Conservation (phyloP, 345 rosid species). For the Brassica juncea region DNA sequence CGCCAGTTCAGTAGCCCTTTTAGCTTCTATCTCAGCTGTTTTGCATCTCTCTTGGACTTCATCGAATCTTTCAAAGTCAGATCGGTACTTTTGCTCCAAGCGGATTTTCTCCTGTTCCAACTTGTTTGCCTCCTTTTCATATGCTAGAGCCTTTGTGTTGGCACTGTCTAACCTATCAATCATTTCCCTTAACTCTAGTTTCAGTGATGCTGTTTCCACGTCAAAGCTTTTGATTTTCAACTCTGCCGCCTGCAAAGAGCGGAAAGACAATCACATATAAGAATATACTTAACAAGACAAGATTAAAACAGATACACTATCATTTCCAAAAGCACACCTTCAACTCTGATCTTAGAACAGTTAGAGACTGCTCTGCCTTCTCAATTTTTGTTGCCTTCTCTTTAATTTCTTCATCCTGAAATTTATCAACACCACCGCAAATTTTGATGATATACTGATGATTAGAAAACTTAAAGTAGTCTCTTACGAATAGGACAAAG, state of each 20-base stretch:
- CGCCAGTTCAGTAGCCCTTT: constrained; percentile 84
- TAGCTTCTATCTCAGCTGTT: constrained; percentile 80
- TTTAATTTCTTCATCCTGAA: constrained; percentile 85
- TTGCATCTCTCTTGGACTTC: constrained; percentile 81
- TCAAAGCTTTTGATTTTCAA: constrained; percentile 78
- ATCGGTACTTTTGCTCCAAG: constrained; percentile 73
- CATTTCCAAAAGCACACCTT: constrained; percentile 57
- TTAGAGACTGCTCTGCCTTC: constrained; percentile 76
- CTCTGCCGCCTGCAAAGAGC: constrained; percentile 74
- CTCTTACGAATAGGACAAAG: background rate
- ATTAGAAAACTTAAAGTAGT: background rate
- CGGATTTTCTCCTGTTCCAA: constrained; percentile 86
- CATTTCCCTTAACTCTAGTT: constrained; percentile 58
- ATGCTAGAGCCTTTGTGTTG: constrained; percentile 66
- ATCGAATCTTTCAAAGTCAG: constrained; percentile 83
- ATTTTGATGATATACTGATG: background rate
- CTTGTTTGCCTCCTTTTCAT: constrained; percentile 74
- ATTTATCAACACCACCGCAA: constrained; percentile 24
- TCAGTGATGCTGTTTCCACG: constrained; percentile 62
- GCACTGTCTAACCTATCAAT: constrained; percentile 67
- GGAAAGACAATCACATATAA: no score
- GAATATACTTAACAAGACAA: background rate
- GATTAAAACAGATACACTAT: constrained; percentile 1
- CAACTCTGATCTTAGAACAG: constrained; percentile 74
- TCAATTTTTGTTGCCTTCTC: constrained; percentile 68